phyloP scores from a whole-genome alignment of 768 basidiomycete species.

The Trametes sanguinea region DNA sequence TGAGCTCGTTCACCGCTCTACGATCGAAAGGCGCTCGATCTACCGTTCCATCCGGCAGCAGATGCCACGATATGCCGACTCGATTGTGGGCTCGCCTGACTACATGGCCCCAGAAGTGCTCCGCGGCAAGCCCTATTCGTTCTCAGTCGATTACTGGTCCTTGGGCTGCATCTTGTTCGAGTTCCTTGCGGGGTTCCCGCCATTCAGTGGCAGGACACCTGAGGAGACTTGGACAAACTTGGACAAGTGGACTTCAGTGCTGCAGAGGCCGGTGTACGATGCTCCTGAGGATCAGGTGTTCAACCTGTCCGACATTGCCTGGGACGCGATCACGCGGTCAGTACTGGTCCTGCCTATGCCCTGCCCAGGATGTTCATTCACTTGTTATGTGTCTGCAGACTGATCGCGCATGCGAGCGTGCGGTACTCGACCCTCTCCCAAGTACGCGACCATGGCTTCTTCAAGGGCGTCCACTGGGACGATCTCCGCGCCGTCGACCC shows the following conservation, averaged over 20 bases:
- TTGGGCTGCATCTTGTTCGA: constrained; percentile 98
- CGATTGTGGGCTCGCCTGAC: constrained; percentile 96
- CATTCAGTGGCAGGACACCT: constrained; percentile 92
- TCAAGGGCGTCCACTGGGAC: constrained; percentile 73
- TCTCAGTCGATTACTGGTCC: constrained; percentile 98
- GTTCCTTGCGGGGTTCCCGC: constrained; percentile 95
- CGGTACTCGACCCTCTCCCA: constrained; percentile 77
- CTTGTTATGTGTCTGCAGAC: constrained; percentile 41
- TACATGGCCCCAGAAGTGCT: constrained; percentile 98
- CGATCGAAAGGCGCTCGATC: constrained; percentile 90
- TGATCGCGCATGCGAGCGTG: constrained; percentile 85
- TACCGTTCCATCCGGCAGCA: constrained; percentile 90
- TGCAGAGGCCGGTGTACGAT: constrained; percentile 93
- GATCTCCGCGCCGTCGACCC: constrained; percentile 73
- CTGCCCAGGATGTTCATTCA: background rate
- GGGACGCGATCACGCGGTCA: constrained; percentile 90
- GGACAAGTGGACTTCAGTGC: constrained; percentile 94
- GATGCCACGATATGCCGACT: constrained; percentile 93
- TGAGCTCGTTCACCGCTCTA: constrained; percentile 85
- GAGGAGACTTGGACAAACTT: constrained; percentile 99
- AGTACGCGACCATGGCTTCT: constrained; percentile 82
- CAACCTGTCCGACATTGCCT: constrained; percentile 90
- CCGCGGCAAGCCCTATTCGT: constrained; percentile 92
- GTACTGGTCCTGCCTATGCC: constrained; percentile 21
- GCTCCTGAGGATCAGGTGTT: constrained; percentile 95